phyloP scores from a whole-genome alignment of 106 monocot genomes.

The Ottelia alismoides region DNA sequence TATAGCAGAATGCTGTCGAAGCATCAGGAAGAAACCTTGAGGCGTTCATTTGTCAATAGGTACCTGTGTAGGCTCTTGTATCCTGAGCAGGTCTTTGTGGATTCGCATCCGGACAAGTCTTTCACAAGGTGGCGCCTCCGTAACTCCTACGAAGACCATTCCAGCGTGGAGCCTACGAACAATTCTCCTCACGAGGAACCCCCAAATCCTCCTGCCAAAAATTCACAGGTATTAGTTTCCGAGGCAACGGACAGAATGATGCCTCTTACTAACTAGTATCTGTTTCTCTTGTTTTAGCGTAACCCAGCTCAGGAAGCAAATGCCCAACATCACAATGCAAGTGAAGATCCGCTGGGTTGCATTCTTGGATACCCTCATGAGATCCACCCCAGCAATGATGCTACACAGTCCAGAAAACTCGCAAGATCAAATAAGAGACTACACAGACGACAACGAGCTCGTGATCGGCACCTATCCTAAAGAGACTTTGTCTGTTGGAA shows the following conservation, averaged over 20 bases:
- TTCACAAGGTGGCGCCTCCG: constrained; percentile 25
- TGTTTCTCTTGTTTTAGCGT: constrained; percentile 10
- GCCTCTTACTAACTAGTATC: not conserved
- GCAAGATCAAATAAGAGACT: constrained; percentile 22
- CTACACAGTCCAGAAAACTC: constrained; percentile 12
- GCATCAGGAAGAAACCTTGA: constrained; percentile 12
- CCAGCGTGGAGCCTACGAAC: not conserved
- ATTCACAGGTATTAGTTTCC: not conserved
- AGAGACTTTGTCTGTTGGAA: too few relatives aligned
- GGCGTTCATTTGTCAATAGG: constrained; percentile 16
- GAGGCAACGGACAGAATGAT: not conserved
- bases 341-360: constrained; percentile 43
- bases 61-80: constrained; percentile 31
- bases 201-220: not conserved
- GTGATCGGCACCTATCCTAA: not conserved
- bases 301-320: constrained; percentile 5
- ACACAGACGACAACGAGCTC: constrained; percentile 17
- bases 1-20: constrained; percentile 28
- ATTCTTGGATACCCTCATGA: constrained; percentile 38
- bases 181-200: not conserved
- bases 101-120: constrained; percentile 26
- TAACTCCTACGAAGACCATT: constrained; percentile 15
- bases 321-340: constrained; percentile 3
- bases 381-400: constrained; percentile 8
- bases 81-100: constrained; percentile 36